Conservation (phyloP, 1,284 basidiomycete species). For the Marasmius oreades region DNA sequence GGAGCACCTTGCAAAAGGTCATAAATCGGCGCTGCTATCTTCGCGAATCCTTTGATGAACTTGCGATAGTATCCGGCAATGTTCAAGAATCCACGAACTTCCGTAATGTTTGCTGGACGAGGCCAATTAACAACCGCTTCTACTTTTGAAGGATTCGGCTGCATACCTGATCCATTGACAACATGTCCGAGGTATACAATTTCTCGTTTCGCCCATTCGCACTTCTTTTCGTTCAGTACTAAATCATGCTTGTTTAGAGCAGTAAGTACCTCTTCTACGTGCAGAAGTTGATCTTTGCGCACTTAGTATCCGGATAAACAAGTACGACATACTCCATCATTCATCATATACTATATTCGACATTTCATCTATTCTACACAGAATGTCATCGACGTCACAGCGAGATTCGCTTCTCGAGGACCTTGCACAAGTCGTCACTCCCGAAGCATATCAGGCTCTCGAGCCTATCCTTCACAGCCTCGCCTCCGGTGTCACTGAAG, state of each 20-base stretch:
- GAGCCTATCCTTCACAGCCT: no score
- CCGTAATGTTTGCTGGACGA: not conserved
- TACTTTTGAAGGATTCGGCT: constrained; percentile 5
- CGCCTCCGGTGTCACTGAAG: no score
- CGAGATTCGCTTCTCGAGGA: no score
- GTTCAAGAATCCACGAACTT: constrained; percentile 7
- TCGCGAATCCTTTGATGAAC: not conserved
- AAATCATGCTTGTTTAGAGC: not conserved
- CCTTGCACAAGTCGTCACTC: no score
- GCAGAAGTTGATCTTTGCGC: no score
- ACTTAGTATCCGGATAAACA: no score
- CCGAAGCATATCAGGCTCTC: no score
- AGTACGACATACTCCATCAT: no score
- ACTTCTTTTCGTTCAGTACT: constrained; percentile 6
- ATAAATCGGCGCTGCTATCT: not conserved
- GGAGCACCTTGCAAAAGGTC: not conserved
- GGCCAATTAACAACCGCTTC: constrained; percentile 7
- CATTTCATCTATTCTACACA: no score
- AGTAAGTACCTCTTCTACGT: no score
- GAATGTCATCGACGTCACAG: no score
- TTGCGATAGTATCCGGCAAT: constrained; percentile 5
- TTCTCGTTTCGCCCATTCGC: not conserved
- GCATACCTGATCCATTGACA: not conserved
- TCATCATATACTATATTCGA: no score
- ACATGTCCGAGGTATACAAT: constrained; percentile 11